phyloP scores from a whole-genome alignment of 2,329 filamentous ascomycete genomes.

The Paramyrothecium sp. region DNA sequence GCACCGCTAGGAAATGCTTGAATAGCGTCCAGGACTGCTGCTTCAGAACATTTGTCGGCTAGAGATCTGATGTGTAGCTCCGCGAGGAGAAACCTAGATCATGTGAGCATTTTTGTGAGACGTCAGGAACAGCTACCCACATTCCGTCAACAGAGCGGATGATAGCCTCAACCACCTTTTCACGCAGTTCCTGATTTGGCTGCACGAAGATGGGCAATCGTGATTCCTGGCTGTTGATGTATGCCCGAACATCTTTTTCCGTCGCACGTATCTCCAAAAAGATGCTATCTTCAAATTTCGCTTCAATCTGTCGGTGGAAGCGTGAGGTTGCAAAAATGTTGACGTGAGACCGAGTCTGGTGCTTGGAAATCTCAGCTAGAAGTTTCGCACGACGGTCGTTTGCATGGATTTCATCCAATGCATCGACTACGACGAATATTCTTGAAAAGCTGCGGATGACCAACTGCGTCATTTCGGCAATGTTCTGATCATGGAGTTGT shows the following conservation, averaged over 20 bases:
- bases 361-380: too few relatives aligned
- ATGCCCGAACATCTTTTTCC: not conserved
- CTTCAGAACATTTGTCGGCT: slow-evolving; percentile 18
- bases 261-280: not conserved
- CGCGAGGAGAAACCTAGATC: slow-evolving; percentile 14
- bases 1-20: too few relatives aligned
- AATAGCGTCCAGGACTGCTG: slow-evolving; percentile 29
- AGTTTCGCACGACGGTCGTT: too few relatives aligned
- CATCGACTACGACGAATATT: too few relatives aligned
- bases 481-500: not conserved
- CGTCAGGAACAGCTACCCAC: not conserved
- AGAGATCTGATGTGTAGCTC: slow-evolving; percentile 16
- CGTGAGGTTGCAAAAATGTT: too few relatives aligned
- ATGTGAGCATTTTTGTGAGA: not conserved
- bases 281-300: too few relatives aligned
- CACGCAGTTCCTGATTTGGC: not conserved
- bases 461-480: too few relatives aligned
- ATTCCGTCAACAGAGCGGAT: not conserved
- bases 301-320: too few relatives aligned
- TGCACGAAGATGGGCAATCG: not conserved
- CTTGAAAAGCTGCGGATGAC: too few relatives aligned
- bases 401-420: too few relatives aligned
- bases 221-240: not conserved
- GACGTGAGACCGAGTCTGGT: too few relatives aligned
- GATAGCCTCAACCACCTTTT: not conserved